Base-by-base conservation (phyloP, 2,329 filamentous ascomycete species). In the Nigrospora osmanthi region DNA sequence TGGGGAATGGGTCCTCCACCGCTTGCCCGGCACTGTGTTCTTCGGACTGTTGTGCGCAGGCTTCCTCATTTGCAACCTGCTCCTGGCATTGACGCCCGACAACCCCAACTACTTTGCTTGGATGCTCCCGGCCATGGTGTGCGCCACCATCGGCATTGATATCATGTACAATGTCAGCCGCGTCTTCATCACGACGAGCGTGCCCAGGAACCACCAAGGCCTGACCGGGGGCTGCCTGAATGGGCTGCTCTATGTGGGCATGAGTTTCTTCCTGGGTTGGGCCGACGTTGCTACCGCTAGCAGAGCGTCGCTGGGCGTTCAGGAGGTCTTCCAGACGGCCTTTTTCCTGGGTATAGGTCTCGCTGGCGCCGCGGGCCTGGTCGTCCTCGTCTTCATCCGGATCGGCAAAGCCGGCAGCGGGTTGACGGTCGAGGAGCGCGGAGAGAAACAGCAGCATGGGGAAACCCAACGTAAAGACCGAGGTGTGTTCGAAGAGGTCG, bases 161-260 rank as follows among this genome's bases (percentile, higher is more conserved):
- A 77, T 88, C 44, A 80, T 78, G 12, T 88, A 83, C 64, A 87
- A 82, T 54, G 73, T 89, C 2, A 75, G 79, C 33, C 87, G 83
- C 54, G 76, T 89, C 47, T 89, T 86, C 63, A 84, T 87, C 58
- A 87, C 85, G 0, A 87, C 83, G 0, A 78, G 73, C 23, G 66
- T 88, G 42, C 82, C 84, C 0, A 68, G 70, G 10, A 69, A 74
- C n/a, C 71, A 78, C 44, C 85, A 89, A 58, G 84, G 83, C 0
- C 65, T 87, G 1, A 84, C 83, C 0, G 83, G 84, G 1, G 83
- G 78, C 0, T 61, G 88, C 43, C 81, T 85, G 55, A 87, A 85
- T 63, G 78, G 76, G 31, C 63, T 87, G 2, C 58, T 87, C 31
- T 83, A 85, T 53, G 67, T 89, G 5, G 81, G 82, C 7, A 83